A percentile compares a stretch with the other conserved stretches of the same genome.
Evolutionary conservation across 2,329 filamentous ascomycete genomes (phyloP).

Genomic region (Ilyonectria robusta): DNA sequence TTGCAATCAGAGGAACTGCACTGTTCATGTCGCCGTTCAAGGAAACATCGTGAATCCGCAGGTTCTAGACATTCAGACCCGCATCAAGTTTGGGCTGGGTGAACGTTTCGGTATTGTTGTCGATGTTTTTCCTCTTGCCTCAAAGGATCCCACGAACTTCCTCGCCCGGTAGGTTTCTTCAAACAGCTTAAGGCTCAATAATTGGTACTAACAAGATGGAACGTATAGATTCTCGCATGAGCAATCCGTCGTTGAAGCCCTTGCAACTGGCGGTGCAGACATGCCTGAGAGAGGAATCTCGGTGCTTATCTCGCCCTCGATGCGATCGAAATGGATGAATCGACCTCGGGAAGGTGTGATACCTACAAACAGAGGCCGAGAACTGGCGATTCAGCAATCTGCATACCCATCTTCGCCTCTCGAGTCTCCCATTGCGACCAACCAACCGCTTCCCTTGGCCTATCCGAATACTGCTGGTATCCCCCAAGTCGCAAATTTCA

Average conservation of each 20-base stretch:
- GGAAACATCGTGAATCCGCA: neutral
- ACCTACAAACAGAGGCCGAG: slow-evolving; percentile 14
- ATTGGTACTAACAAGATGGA: neutral
- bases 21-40: slow-evolving; percentile 47
- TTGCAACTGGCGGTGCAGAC: slow-evolving; percentile 39
- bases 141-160: slow-evolving; percentile 36
- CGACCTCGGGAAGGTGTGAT: slow-evolving; percentile 1
- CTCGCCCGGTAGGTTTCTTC: slow-evolving; percentile 49
- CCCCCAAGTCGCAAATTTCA: slow-evolving; percentile 19
- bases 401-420: neutral
- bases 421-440: neutral
- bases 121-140: slow-evolving; percentile 40
- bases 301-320: slow-evolving; percentile 45
- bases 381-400: slow-evolving; percentile 7
- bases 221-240: slow-evolving; percentile 46
- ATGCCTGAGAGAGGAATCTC: slow-evolving; percentile 48
- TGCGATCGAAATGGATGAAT: slow-evolving; percentile 52
- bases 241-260: slow-evolving; percentile 45
- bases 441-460: slow-evolving; percentile 14
- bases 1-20: slow-evolving; percentile 51
- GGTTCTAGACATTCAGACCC: slow-evolving; percentile 43
- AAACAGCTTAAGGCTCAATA: neutral
- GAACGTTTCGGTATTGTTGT: slow-evolving; percentile 51
- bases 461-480: slow-evolving; percentile 2
- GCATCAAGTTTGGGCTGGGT: slow-evolving; percentile 50